These are phyloP conservation scores for Penicillium manginii DNA, from an alignment of 495 filamentous ascomycete species.

Conservation along the genomic window DNA sequence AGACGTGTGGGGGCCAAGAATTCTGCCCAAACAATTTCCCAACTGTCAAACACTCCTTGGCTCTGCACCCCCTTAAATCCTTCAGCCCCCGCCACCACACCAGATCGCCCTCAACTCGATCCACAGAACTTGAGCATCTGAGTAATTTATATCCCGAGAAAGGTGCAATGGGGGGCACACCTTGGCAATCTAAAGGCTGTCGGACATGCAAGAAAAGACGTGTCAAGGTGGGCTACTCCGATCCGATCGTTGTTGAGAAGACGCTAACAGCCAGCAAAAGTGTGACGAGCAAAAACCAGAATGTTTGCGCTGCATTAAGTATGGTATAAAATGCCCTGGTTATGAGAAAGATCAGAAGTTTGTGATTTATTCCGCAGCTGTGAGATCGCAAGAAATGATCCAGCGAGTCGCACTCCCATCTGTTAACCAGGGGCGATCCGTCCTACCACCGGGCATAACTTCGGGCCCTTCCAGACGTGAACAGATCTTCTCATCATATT, in stretches of 20 bases:
- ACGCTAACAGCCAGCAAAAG: neutral
- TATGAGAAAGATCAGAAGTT: neutral
- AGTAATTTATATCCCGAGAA: neutral
- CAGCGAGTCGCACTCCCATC: neutral
- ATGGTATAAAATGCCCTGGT: neutral
- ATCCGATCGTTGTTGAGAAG: neutral
- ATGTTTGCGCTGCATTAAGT: constrained; percentile 1
- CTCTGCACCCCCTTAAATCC: neutral
- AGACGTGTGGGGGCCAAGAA: neutral
- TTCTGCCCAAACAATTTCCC: neutral
- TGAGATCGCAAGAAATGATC: neutral
- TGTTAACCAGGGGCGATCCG: too few relatives aligned
- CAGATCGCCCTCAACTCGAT: neutral
- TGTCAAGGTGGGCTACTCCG: neutral
- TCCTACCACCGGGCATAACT: neutral
- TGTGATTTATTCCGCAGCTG: neutral
- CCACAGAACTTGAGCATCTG: neutral
- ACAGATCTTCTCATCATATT: constrained; percentile 8
- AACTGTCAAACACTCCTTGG: neutral
- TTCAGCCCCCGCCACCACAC: neutral
- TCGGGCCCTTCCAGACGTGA: neutral
- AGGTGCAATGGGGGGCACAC: neutral
- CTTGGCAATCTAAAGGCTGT: constrained; percentile 1
- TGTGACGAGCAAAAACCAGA: constrained; percentile 3
- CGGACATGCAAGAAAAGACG: neutral